These are phyloP conservation scores for Fusarium solani-melongenae DNA, from an alignment of 2,329 filamentous ascomycete genomes.

Conservation along the genomic window DNA sequence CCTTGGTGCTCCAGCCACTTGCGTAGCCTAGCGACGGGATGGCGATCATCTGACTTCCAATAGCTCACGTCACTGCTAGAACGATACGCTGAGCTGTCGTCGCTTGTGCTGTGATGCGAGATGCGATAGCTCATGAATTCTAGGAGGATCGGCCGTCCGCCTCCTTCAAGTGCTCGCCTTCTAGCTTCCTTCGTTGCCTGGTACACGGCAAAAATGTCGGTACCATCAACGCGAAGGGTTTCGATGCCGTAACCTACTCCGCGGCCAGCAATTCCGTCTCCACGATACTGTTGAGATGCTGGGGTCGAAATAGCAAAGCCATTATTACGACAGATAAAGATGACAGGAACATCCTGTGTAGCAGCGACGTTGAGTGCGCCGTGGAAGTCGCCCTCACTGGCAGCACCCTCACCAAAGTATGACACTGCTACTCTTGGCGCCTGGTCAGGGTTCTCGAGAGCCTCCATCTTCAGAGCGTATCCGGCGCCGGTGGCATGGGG, in stretches of 20 bases:
- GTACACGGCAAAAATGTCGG: conserved; percentile 84
- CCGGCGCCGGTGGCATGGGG: conserved; percentile 84
- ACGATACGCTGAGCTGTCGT: conserved; percentile 22
- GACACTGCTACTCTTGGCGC: conserved; percentile 75
- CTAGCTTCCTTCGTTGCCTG: conserved; percentile 79
- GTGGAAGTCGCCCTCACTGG: conserved; percentile 87
- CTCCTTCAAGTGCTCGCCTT: conserved; percentile 47
- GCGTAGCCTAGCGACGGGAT: conserved; percentile 5
- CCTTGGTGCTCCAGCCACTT: conserved; percentile 10
- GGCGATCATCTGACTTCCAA: conserved; percentile 2
- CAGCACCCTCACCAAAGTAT: conserved; percentile 88
- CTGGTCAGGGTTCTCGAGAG: conserved; percentile 71
- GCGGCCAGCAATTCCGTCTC: conserved; percentile 83
- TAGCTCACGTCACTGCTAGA: neutral
- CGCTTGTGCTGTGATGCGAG: conserved; percentile 26
- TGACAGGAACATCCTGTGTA: conserved; percentile 78
- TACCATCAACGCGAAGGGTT: conserved; percentile 85
- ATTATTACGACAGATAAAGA: conserved; percentile 89
- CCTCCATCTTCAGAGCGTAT: conserved; percentile 82
- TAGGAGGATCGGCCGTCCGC: conserved; percentile 12
- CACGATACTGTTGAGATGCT: conserved; percentile 84
- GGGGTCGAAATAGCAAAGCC: conserved; percentile 87
- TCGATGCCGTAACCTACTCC: conserved; percentile 87
- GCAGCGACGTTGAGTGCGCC: conserved; percentile 86
- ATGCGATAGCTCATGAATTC: conserved; percentile 27